phyloP scores from a whole-genome alignment of 306 rosid species.

The Pueraria montana region DNA sequence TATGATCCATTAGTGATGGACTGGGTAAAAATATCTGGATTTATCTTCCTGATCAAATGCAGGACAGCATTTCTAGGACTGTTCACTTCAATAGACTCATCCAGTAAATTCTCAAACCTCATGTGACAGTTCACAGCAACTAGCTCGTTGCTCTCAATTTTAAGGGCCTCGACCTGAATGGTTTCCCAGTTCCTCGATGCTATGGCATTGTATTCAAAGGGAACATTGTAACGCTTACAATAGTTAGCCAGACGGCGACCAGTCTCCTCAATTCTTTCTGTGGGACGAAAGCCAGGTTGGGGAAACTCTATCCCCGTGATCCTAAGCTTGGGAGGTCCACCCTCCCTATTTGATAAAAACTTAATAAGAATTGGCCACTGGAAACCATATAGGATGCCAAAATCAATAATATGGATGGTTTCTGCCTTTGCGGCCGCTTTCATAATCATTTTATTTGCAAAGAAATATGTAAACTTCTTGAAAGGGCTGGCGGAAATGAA shows the following conservation, averaged over 20 bases:
- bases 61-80: slow-evolving; percentile 75
- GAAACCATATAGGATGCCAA: slow-evolving; percentile 85
- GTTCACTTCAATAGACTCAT: slow-evolving; percentile 69
- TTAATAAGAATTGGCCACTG: slow-evolving; percentile 85
- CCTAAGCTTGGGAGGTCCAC: slow-evolving; percentile 84
- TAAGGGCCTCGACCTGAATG: slow-evolving; percentile 62
- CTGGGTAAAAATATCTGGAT: slow-evolving; percentile 72
- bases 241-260: slow-evolving; percentile 75
- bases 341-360: slow-evolving; percentile 61
- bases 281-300: slow-evolving; percentile 75
- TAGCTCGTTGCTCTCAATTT: slow-evolving; percentile 59
- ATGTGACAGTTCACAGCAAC: slow-evolving; percentile 65
- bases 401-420: slow-evolving; percentile 75
- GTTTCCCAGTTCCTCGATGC: slow-evolving; percentile 75
- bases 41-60: slow-evolving; percentile 70
- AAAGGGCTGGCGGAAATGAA: slow-evolving; percentile 58
- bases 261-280: slow-evolving; percentile 67
- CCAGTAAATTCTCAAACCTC: slow-evolving; percentile 66
- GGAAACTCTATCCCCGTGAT: slow-evolving; percentile 88
- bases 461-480: slow-evolving; percentile 57
- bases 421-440: slow-evolving; percentile 63
- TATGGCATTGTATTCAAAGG: slow-evolving; percentile 68
- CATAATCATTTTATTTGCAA: slow-evolving; percentile 63
- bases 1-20: slow-evolving; percentile 64
- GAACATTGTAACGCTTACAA: slow-evolving; percentile 75